These are phyloP conservation scores for Pseudopyricularia javanii DNA, from an alignment of 2,329 filamentous ascomycete species.

Conservation along the genomic window DNA sequence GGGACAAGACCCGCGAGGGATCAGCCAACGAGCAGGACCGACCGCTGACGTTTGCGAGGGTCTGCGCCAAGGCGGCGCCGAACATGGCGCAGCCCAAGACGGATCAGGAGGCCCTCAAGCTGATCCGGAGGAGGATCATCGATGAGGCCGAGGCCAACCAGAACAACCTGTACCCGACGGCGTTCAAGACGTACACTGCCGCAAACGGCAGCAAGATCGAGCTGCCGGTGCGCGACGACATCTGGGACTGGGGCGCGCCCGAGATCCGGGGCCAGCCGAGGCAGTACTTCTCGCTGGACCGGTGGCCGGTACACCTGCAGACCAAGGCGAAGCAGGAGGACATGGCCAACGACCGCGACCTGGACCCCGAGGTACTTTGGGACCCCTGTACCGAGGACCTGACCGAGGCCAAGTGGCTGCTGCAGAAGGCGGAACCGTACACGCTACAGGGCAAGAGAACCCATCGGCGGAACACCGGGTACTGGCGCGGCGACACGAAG, in stretches of 20 bases:
- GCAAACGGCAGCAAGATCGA: slow-evolving; percentile 7
- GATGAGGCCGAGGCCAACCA: slow-evolving; percentile 29
- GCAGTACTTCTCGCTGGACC: slow-evolving; percentile 30
- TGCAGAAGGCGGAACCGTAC: slow-evolving; percentile 12
- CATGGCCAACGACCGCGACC: slow-evolving; percentile 16
- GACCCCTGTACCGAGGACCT: slow-evolving; percentile 17
- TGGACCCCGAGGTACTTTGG: slow-evolving; percentile 11
- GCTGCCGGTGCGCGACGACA: slow-evolving; percentile 12
- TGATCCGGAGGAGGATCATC: slow-evolving; percentile 26
- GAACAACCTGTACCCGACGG: slow-evolving; percentile 24
- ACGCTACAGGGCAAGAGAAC: slow-evolving; percentile 10
- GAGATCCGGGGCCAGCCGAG: slow-evolving; percentile 11
- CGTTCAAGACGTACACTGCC: slow-evolving; percentile 4
- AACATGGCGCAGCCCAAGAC: slow-evolving; percentile 18
- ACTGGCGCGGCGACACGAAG: slow-evolving; percentile 23
- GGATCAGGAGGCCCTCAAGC: slow-evolving; percentile 9
- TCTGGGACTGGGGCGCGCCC: slow-evolving; percentile 22
- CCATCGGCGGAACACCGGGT: slow-evolving; percentile 17
- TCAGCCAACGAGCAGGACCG: neutral
- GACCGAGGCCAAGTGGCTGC: slow-evolving; percentile 8
- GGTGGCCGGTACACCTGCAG: slow-evolving; percentile 34
- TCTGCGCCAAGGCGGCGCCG: neutral
- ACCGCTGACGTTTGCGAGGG: slow-evolving; percentile 11
- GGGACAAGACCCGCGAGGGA: slow-evolving; percentile 1
- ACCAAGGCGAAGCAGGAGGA: slow-evolving; percentile 13